These are phyloP conservation scores for Boletus coffeatus DNA, from an alignment of 1,284 basidiomycete species.

Conservation along the genomic window DNA sequence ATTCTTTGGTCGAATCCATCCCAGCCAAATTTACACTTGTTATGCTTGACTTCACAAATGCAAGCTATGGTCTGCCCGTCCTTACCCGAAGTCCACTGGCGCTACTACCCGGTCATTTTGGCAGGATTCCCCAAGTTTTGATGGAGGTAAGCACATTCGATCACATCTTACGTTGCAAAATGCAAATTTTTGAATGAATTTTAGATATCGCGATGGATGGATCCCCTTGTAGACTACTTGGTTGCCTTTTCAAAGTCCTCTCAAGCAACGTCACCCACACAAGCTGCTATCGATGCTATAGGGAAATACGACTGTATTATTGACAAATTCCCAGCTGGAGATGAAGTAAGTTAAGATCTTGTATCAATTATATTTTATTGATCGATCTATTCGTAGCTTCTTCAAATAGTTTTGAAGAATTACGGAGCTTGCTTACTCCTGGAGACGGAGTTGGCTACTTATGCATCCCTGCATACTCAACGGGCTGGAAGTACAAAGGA, in stretches of 20 bases:
- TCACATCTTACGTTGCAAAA: too few relatives aligned
- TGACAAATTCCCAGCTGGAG: neutral
- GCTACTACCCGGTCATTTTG: too few relatives aligned
- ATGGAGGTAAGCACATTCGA: too few relatives aligned
- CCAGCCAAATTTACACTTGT: constrained; percentile 6
- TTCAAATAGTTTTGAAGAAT: neutral
- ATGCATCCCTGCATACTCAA: neutral
- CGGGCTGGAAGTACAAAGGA: neutral
- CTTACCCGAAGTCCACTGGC: neutral
- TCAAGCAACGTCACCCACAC: neutral
- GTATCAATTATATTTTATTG: too few relatives aligned
- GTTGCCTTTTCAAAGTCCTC: neutral
- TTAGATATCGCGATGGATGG: too few relatives aligned
- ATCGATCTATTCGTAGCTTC: neutral
- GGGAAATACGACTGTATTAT: too few relatives aligned
- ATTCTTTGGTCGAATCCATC: neutral
- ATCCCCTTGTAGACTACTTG: too few relatives aligned
- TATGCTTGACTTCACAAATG: neutral
- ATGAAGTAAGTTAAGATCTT: too few relatives aligned
- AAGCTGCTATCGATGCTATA: too few relatives aligned
- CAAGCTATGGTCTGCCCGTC: constrained; percentile 1
- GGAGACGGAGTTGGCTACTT: neutral
- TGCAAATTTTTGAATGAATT: too few relatives aligned
- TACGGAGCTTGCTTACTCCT: constrained; percentile 1
- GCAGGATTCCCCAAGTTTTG: too few relatives aligned